Percentiles rank a stretch among this genome's conserved stretches.
Evolutionary conservation across 805 yeast species (phyloP).

Genomic region (Schwanniomyces yamadae): DNA sequence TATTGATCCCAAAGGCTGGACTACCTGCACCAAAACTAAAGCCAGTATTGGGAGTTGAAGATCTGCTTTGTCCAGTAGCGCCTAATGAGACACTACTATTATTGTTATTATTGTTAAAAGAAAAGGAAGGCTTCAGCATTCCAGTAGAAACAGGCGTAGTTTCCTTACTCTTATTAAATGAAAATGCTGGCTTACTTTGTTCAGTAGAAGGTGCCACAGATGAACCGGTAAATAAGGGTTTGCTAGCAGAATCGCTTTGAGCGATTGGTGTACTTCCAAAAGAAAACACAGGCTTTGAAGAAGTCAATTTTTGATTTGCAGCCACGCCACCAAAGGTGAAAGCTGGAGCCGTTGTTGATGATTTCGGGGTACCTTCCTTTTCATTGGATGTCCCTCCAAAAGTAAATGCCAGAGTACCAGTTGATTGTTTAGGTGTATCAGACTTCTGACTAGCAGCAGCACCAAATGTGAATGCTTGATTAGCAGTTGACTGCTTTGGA

Average conservation of each 20-base stretch:
- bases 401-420: slow-evolving; percentile 1
- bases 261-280: slow-evolving; percentile 6
- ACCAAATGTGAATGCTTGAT: slow-evolving; percentile 17
- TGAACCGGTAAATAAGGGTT: slow-evolving; percentile 3
- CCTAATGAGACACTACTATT: too few relatives aligned
- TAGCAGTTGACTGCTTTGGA: neutral
- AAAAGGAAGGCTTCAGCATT: slow-evolving; percentile 8
- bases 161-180: slow-evolving; percentile 10
- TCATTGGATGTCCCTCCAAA: slow-evolving; percentile 6
- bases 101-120: slow-evolving; percentile 3
- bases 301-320: slow-evolving; percentile 1
- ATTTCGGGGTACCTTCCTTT: neutral
- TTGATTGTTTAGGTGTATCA: slow-evolving; percentile 5
- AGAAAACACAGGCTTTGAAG: slow-evolving; percentile 2
- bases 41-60: slow-evolving; percentile 6
- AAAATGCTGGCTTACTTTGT: slow-evolving; percentile 11
- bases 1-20: neutral
- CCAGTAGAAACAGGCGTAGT: neutral
- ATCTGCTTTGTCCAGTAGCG: neutral
- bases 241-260: slow-evolving; percentile 7
- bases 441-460: slow-evolving; percentile 2
- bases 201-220: neutral
- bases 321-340: slow-evolving; percentile 11
- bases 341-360: slow-evolving; percentile 4
- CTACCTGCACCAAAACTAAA: slow-evolving; percentile 10